A percentile compares a stretch with the other conserved stretches of the same genome.
Conservation (phyloP, 2,329 filamentous ascomycete genomes). For the Aspergillus caelatus region DNA sequence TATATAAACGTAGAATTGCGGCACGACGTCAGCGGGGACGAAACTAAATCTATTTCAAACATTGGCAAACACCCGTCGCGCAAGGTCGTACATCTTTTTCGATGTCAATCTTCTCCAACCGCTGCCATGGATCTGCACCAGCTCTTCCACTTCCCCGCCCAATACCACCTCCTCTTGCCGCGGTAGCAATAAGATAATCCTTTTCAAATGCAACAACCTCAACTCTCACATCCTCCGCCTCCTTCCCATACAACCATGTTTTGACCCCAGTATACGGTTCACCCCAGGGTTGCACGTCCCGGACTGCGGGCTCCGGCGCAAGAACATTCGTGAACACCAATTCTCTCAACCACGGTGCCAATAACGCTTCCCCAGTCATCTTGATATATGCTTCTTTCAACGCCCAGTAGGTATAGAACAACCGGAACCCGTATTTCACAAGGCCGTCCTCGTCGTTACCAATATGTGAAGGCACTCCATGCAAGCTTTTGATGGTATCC, state of each 20-base stretch:
- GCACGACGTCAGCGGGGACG: too few relatives aligned
- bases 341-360: constrained; percentile 63
- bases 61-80: constrained; percentile 42
- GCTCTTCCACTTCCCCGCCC: constrained; percentile 17
- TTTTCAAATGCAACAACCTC: constrained; percentile 62
- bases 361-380: constrained; percentile 65
- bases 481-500: constrained; percentile 56
- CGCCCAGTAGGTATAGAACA: constrained; percentile 68
- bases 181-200: constrained; percentile 62
- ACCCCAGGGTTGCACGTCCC: constrained; percentile 31
- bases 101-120: constrained; percentile 49
- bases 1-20: background rate
- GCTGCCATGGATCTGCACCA: constrained; percentile 37
- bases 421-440: constrained; percentile 59
- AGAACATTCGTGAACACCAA: constrained; percentile 63
- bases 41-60: constrained; percentile 22
- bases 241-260: constrained; percentile 52
- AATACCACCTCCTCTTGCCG: constrained; percentile 45
- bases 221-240: constrained; percentile 56
- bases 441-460: constrained; percentile 28
- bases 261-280: constrained; percentile 47
- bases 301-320: constrained; percentile 41
- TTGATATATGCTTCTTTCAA: constrained; percentile 70
- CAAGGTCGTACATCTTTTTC: constrained; percentile 49
- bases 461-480: constrained; percentile 15